Percentiles rank a stretch among this genome's conserved stretches.
These are phyloP conservation scores for Pulveroboletus sp. DNA, from an alignment of 768 basidiomycete species.

Conservation along the genomic window DNA sequence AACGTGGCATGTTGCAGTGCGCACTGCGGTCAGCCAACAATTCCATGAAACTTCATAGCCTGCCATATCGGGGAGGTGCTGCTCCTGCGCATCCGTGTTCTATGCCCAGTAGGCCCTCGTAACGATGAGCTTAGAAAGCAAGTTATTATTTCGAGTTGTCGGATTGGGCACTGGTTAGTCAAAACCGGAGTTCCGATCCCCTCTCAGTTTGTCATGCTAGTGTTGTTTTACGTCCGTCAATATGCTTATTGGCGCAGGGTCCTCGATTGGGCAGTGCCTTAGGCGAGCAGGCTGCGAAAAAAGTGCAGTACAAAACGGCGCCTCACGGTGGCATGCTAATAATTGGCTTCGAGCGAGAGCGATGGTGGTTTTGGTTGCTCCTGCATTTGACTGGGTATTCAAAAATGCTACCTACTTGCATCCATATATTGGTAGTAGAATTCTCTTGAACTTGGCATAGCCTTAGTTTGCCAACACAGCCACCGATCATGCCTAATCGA, in stretches of 20 bases:
- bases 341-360: no score
- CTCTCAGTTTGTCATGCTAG: slow-evolving; percentile 1
- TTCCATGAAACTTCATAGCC: slow-evolving; percentile 16
- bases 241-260: no score
- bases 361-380: neutral
- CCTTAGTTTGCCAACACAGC: slow-evolving; percentile 14
- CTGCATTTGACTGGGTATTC: neutral
- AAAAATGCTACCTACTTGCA: no score
- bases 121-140: no score
- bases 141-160: neutral
- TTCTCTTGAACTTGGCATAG: neutral
- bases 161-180: neutral
- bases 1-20: neutral
- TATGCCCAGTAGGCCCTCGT: no score
- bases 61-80: slow-evolving; percentile 8
- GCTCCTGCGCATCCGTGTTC: neutral
- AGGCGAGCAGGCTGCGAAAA: no score
- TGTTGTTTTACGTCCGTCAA: neutral
- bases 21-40: neutral
- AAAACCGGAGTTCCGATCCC: neutral
- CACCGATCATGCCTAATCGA: slow-evolving; percentile 20
- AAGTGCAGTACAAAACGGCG: no score
- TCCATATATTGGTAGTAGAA: no score
- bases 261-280: no score
- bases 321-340: no score